Base-by-base conservation (phyloP, 306 rosid genomes). In the Vigna nakashimae region DNA sequence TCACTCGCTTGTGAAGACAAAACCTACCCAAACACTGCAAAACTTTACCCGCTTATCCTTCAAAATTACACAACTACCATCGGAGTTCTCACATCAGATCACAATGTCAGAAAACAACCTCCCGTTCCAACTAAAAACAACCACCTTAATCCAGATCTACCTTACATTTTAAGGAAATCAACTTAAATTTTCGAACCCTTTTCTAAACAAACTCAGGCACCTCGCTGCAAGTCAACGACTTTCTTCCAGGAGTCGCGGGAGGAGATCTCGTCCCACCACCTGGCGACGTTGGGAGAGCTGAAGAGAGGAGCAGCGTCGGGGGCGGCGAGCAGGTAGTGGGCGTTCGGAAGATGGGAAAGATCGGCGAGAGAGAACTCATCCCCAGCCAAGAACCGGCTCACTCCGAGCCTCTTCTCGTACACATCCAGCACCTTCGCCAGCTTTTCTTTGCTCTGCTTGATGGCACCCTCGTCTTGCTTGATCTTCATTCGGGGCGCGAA, bases 261-360 rank as follows among this genome's bases (percentile, higher is more conserved):
- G 6, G 98, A 93, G 3, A 93, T 93, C 60, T 93, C 92, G 14
- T 32, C 58, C 98, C 98, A 93, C 98, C 98, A 93, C 82, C 98
- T 80, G 18, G 85, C 82, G 50, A 93, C 91, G 12, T 87, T 86
- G 17, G 86, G 79, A 71, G 89, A 86, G 65, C 86, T 65, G 75
- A 91, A 86, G 30, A 90, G 81, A 1, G 69, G 22, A 55, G 75
- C 81, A 0, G 68, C 82, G 80, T 9, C 81, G 28, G 58, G 74
- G 9, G 65, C 73, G 53, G 75, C 49, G 18, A 86, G 49, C 84
- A 91, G 53, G 75, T 88, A 93, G 4, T 93, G 92, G 0, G 86
- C 43, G 78, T 93, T 93, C 9, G 98, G 98, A 86, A 93, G 86
- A 81, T 93, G 98, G 0, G 96, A 93, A 63, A 91, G 98, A 38